Conservation (phyloP, 192 early-diverging fungal species). For the Gaertneriomyces sp. region DNA sequence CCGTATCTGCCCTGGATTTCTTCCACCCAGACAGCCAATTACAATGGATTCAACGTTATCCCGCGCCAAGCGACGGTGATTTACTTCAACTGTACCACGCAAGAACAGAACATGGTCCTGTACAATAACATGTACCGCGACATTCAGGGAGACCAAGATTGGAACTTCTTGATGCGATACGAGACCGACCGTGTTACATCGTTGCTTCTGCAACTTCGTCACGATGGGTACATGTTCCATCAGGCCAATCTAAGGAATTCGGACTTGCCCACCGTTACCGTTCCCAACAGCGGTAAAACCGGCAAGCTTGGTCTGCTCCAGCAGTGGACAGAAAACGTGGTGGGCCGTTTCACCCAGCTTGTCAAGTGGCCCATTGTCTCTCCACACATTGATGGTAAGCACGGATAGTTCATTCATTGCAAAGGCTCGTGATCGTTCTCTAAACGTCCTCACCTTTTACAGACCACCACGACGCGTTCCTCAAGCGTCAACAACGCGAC, state of each 20-base stretch:
- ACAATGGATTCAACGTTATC: slow-evolving; percentile 40
- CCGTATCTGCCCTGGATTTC: slow-evolving; percentile 34
- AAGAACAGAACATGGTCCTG: slow-evolving; percentile 15
- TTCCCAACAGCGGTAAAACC: slow-evolving; percentile 13
- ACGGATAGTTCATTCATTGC: not conserved
- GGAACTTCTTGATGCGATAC: slow-evolving; percentile 33
- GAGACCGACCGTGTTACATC: slow-evolving; percentile 28
- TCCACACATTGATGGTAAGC: slow-evolving; percentile 17
- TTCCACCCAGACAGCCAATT: slow-evolving; percentile 37
- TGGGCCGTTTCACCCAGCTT: slow-evolving; percentile 12
- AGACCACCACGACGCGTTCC: slow-evolving; percentile 7
- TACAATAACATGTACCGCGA: slow-evolving; percentile 32
- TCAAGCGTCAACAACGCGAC: slow-evolving; percentile 3
- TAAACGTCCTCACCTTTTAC: not conserved
- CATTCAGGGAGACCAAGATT: slow-evolving; percentile 18
- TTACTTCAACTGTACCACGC: slow-evolving; percentile 33
- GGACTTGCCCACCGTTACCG: slow-evolving; percentile 24
- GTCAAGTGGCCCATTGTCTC: slow-evolving; percentile 25
- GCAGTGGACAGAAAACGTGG: slow-evolving; percentile 26
- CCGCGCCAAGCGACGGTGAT: slow-evolving; percentile 37
- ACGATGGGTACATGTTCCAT: slow-evolving; percentile 41
- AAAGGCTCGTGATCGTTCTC: not conserved
- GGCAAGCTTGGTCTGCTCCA: slow-evolving; percentile 29
- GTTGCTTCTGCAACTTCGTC: slow-evolving; percentile 32
- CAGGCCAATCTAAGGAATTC: slow-evolving; percentile 37